These are phyloP conservation scores for Friedmanniomyces simplex DNA, from an alignment of 495 filamentous ascomycete species.

Conservation along the genomic window DNA sequence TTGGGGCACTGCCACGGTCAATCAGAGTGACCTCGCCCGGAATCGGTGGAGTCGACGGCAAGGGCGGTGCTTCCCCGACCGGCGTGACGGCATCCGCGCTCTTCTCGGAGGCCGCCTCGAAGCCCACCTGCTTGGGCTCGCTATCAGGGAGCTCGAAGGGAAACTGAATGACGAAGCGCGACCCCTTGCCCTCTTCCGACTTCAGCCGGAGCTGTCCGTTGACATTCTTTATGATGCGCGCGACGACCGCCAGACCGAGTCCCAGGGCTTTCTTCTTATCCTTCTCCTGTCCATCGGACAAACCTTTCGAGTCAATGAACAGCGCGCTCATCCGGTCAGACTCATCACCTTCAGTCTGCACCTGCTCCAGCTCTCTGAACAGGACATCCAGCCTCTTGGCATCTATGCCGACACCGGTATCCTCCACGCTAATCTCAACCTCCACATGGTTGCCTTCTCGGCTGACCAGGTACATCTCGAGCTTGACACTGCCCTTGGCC, in stretches of 20 bases:
- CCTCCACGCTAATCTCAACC: slow-evolving; percentile 64
- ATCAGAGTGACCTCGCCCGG: slow-evolving; percentile 50
- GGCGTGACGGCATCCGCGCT: slow-evolving; percentile 23
- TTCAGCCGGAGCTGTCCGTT: slow-evolving; percentile 80
- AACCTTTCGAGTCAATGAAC: slow-evolving; percentile 3
- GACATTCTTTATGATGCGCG: slow-evolving; percentile 79
- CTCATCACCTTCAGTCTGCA: slow-evolving; percentile 48
- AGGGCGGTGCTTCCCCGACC: slow-evolving; percentile 3
- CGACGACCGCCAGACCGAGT: slow-evolving; percentile 76
- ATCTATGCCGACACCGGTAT: slow-evolving; percentile 75
- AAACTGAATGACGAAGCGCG: slow-evolving; percentile 64
- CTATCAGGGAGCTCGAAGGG: slow-evolving; percentile 53
- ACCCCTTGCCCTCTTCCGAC: slow-evolving; percentile 77
- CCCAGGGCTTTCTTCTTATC: slow-evolving; percentile 47
- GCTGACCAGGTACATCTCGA: slow-evolving; percentile 52
- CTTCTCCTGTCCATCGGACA: slow-evolving; percentile 11
- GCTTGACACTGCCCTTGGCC: slow-evolving; percentile 51
- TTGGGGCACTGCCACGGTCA: slow-evolving; percentile 28
- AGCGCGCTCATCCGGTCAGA: slow-evolving; percentile 31
- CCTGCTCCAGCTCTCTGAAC: slow-evolving; percentile 82
- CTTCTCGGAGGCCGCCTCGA: not conserved
- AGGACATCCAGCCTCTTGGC: slow-evolving; percentile 59
- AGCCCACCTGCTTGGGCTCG: slow-evolving; percentile 24
- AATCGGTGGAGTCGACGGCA: slow-evolving; percentile 24
- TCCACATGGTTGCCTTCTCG: slow-evolving; percentile 36